Evolutionary conservation across 1,284 basidiomycete genomes (phyloP).

Genomic region (Athelia sp.): DNA sequence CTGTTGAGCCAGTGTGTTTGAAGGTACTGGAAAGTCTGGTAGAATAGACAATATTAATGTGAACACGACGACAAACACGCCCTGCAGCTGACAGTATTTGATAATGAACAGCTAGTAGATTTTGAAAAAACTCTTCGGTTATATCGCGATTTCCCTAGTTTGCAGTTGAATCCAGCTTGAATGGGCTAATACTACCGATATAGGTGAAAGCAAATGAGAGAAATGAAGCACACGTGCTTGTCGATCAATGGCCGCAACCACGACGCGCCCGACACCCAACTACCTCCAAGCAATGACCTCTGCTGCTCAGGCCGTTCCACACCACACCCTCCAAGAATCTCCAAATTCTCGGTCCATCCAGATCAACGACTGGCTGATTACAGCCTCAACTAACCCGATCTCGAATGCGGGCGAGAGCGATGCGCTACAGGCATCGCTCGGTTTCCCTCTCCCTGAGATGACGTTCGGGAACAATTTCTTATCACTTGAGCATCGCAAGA

Average conservation of each 20-base stretch:
- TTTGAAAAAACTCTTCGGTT: too few relatives aligned
- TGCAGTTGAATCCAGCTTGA: too few relatives aligned
- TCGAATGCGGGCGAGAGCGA: slow-evolving; percentile 75
- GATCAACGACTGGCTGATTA: slow-evolving; percentile 60
- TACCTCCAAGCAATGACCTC: slow-evolving; percentile 23
- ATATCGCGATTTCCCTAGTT: too few relatives aligned
- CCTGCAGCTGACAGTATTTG: not conserved
- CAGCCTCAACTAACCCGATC: slow-evolving; percentile 64
- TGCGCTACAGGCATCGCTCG: slow-evolving; percentile 55
- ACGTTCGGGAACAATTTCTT: slow-evolving; percentile 89
- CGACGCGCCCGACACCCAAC: slow-evolving; percentile 3
- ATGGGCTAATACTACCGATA: too few relatives aligned
- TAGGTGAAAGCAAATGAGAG: too few relatives aligned
- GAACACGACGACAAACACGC: not conserved
- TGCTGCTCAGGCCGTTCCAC: slow-evolving; percentile 43
- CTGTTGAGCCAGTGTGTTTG: not conserved
- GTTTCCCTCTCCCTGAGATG: slow-evolving; percentile 93
- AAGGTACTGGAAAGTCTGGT: slow-evolving; percentile 1
- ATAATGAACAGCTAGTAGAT: not conserved
- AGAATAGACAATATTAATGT: not conserved
- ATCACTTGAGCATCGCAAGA: slow-evolving; percentile 54
- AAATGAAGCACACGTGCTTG: too few relatives aligned
- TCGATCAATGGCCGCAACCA: slow-evolving; percentile 6
- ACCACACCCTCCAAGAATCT: slow-evolving; percentile 60
- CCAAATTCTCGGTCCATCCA: slow-evolving; percentile 64